Evolutionary conservation across 768 basidiomycete species (phyloP).

Genomic region (Dacryopinax primogenitus): DNA sequence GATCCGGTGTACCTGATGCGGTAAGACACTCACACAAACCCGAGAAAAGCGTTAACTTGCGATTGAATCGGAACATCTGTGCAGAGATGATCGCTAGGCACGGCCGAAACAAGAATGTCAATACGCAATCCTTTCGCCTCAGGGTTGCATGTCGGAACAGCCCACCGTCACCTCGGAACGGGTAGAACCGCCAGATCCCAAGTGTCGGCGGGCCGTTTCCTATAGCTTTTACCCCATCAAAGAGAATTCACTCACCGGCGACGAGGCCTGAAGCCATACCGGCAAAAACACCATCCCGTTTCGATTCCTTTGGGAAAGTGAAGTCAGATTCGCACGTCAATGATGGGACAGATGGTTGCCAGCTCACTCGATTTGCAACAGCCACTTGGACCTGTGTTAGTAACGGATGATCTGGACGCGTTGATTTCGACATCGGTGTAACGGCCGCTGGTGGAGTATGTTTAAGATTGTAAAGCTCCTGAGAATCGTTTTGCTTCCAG

Average conservation of each 20-base stretch:
- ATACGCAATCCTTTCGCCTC: not conserved
- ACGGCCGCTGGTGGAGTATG: not conserved
- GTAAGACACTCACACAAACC: not conserved
- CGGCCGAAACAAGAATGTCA: not conserved
- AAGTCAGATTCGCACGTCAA: not conserved
- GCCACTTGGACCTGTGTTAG: not conserved
- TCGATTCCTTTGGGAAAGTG: not conserved
- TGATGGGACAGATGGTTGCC: not conserved
- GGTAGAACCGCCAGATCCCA: not conserved
- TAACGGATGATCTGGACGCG: not conserved
- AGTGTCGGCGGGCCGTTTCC: not conserved
- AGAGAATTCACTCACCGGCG: not conserved
- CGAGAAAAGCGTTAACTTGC: not conserved
- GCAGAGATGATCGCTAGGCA: constrained; percentile 5
- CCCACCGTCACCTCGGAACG: not conserved
- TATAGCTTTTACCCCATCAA: not conserved
- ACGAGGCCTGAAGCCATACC: not conserved
- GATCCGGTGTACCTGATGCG: not conserved
- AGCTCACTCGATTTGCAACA: not conserved
- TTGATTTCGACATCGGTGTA: not conserved
- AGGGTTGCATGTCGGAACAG: not conserved
- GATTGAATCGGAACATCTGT: constrained; percentile 1
- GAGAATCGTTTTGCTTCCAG: not conserved
- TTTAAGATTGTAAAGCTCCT: not conserved
- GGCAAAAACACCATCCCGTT: not conserved